These are phyloP conservation scores for Ganoderma lingzhi DNA, from an alignment of 1,284 basidiomycete genomes.

Conservation along the genomic window DNA sequence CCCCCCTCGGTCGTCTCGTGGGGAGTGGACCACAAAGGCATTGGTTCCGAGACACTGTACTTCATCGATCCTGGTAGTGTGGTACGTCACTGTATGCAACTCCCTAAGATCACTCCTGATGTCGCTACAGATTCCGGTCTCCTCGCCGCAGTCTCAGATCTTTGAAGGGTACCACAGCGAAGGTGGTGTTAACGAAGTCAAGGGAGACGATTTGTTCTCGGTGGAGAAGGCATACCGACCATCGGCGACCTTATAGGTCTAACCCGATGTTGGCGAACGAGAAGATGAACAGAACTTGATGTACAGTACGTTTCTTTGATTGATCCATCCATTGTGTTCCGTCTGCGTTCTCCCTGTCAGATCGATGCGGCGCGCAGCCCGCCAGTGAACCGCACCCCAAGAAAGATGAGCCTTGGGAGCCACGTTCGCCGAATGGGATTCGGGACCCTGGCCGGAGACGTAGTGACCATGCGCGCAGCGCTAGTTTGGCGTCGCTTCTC, in stretches of 20 bases:
- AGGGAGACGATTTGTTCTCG: background rate
- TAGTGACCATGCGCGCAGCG: background rate
- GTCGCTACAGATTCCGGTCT: background rate
- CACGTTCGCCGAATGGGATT: background rate
- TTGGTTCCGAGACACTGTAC: background rate
- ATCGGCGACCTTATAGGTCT: slow-evolving; percentile 12
- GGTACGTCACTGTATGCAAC: background rate
- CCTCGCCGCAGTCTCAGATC: background rate
- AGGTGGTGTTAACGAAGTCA: background rate
- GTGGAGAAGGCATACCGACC: background rate
- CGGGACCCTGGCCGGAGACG: background rate
- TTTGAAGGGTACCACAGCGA: background rate
- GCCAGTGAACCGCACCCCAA: background rate
- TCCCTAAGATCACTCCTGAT: background rate
- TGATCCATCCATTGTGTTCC: background rate
- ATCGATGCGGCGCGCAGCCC: background rate
- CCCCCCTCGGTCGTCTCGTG: background rate
- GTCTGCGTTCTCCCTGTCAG: background rate
- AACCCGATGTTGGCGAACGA: background rate
- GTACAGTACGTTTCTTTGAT: slow-evolving; percentile 11
- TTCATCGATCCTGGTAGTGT: slow-evolving; percentile 3
- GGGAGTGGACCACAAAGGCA: background rate
- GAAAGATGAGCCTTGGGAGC: background rate
- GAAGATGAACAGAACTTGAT: slow-evolving; percentile 1
- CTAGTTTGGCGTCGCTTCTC: background rate